Evolutionary conservation across 1,284 basidiomycete genomes (phyloP).

Genomic region (Salmacisia buchloeana): DNA sequence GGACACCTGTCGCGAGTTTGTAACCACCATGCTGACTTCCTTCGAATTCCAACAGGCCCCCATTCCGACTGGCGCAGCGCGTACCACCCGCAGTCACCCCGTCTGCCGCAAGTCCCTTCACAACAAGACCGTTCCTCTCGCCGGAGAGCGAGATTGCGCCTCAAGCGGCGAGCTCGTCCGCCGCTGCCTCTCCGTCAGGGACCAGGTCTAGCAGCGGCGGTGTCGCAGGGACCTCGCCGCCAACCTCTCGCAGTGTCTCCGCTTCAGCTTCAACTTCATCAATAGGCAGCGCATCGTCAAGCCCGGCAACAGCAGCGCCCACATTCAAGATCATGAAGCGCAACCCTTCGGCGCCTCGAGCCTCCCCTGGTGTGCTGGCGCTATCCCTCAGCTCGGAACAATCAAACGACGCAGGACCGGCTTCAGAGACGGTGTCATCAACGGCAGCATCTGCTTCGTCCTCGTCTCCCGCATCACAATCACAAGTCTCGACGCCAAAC

Average conservation of each 20-base stretch:
- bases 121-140: neutral
- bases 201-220: neutral
- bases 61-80: neutral
- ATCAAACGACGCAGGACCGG: neutral
- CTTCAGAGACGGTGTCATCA: neutral
- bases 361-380: neutral
- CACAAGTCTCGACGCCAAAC: neutral
- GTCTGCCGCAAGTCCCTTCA: neutral
- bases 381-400: neutral
- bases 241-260: neutral
- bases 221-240: neutral
- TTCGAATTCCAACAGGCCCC: neutral
- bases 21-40: neutral
- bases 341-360: conserved; percentile 19
- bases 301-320: neutral
- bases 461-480: conserved; percentile 2
- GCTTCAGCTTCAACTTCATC: neutral
- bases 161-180: too few relatives aligned
- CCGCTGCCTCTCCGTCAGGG: too few relatives aligned
- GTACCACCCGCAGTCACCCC: neutral
- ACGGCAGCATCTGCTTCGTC: conserved; percentile 11
- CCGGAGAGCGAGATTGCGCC: too few relatives aligned
- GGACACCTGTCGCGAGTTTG: too few relatives aligned
- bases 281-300: too few relatives aligned
- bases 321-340: conserved; percentile 31